Evolutionary conservation across 2,329 filamentous ascomycete species (phyloP), one percentile per base, ranked within the genome.

Genomic region (Calonectria pauciramosa): DNA sequence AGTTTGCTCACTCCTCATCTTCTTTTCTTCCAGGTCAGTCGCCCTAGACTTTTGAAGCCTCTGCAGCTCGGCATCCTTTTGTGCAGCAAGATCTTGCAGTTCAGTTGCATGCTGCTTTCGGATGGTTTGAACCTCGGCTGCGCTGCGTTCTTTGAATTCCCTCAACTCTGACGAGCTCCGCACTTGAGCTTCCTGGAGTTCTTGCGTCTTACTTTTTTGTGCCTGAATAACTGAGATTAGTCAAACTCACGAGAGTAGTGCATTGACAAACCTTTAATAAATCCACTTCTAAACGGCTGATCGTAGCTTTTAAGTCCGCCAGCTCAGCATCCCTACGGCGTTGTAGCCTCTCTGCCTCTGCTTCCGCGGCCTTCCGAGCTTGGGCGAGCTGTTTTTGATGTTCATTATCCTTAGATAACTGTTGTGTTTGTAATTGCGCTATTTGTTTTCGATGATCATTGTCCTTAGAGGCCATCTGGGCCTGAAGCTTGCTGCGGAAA

Each of bases 241-340:
- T 13, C 5, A 41, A 16, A 26, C 23, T 3, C 14, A 20, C 18
- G 14, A 41, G 9, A 9, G 26, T 3, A 32, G 41, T 44, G 18
- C 41, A 10, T 23, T 23, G 4, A 75, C 81, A 70, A 82, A 90
- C 91, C 87, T 92, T 93, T 83, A 91, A 88, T 16, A 93, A 77
- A 77, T 92, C 90, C 41, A 91, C 89, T 82, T 94, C 90, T 20
- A 95, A 85, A 56, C 89, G 88, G 70, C 89, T 90, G 34, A 94
- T 88, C 2, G 88, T 92, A 30, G 89, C 89, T 79, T 90, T 90
- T 16, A 94, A 83, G 75, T 93, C 92, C n/a, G 91, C 89, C 67
- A 90, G 87, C 79, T 94, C 92, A 1, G 90, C 91, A 54, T 94
- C 93, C 32, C 85, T 83, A 52, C 89, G 85, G 34, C 87, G 86